These are phyloP conservation scores for Podaxis sp. DNA, from an alignment of 768 basidiomycete species.

Conservation along the genomic window DNA sequence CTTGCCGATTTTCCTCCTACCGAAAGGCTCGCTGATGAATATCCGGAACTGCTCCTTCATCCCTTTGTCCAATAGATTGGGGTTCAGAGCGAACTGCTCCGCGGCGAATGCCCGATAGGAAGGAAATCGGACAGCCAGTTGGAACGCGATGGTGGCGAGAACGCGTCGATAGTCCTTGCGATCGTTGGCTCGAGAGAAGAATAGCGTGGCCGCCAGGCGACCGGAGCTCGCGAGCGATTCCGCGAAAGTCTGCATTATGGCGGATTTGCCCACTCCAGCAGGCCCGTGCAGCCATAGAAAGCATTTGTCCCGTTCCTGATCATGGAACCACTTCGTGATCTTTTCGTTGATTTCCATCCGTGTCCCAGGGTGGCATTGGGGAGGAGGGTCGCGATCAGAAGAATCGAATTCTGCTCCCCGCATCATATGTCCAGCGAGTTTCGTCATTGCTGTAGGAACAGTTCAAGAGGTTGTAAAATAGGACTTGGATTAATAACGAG, in stretches of 20 bases:
- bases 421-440: no score
- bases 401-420: no score
- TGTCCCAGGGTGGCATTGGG: constrained; percentile 1
- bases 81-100: not conserved
- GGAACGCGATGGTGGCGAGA: constrained; percentile 7
- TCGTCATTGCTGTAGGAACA: no score
- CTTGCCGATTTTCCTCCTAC: not conserved
- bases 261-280: constrained; percentile 14
- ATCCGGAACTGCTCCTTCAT: not conserved
- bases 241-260: constrained; percentile 9
- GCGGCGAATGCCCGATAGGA: not conserved
- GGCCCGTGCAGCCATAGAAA: constrained; percentile 14
- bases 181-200: constrained; percentile 2
- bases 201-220: constrained; percentile 8
- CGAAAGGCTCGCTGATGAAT: not conserved
- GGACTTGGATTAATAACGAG: no score
- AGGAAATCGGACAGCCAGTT: not conserved
- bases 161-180: not conserved
- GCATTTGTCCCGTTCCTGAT: not conserved
- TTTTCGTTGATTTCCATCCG: not conserved
- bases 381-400: no score
- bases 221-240: not conserved
- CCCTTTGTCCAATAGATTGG: not conserved
- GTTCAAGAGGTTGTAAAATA: no score
- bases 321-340: not conserved